Evolutionary conservation across 306 rosid genomes (phyloP).

Genomic region (Sesbania bispinosa): DNA sequence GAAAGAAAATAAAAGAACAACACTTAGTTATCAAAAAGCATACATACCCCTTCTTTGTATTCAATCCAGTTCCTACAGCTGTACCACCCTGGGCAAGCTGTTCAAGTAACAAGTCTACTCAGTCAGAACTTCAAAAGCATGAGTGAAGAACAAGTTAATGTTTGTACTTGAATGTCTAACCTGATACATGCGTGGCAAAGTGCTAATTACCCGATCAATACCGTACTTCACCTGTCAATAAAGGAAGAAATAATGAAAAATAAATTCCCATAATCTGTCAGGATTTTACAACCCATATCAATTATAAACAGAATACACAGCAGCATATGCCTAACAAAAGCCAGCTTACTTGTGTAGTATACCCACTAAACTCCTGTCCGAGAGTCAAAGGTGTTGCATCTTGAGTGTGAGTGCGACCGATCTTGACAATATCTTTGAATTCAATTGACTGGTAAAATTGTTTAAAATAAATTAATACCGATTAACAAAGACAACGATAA

Average conservation of each 20-base stretch:
- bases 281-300: conserved; percentile 4
- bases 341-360: conserved; percentile 84
- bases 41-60: conserved; percentile 94
- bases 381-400: conserved; percentile 99
- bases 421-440: conserved; percentile 93
- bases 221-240: conserved; percentile 79
- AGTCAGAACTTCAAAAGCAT: conserved; percentile 28
- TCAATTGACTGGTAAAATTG: conserved; percentile 62
- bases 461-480: background rate
- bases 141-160: background rate
- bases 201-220: conserved; percentile 69
- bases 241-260: conserved; percentile 35
- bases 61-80: conserved; percentile 99
- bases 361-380: conserved; percentile 98
- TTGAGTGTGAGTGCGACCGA: conserved; percentile 98
- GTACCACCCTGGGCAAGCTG: conserved; percentile 99
- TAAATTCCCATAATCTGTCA: background rate
- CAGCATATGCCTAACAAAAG: background rate
- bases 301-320: background rate
- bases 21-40: conserved; percentile 19
- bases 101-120: conserved; percentile 34
- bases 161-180: conserved; percentile 35
- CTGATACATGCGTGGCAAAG: conserved; percentile 90
- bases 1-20: background rate
- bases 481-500: background rate